Base-by-base conservation (phyloP, 371 early-diverging fungal species). In the Funneliformis caledonium region DNA sequence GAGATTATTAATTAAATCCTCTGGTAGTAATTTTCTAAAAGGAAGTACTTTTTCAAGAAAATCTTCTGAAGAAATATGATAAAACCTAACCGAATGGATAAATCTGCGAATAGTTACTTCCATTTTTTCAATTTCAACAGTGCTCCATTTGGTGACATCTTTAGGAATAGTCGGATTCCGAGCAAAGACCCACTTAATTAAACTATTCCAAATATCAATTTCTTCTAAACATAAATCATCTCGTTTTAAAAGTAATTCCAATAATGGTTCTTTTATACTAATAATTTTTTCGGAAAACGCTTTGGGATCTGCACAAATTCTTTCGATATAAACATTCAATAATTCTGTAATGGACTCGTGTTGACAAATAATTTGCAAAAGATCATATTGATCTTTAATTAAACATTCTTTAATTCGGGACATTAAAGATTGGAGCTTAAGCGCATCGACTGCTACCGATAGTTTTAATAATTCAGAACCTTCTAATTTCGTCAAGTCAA, bases 151-250 rank as follows among this genome's bases (percentile, higher is more conserved):
- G 16, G 43, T 43, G 7, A 72, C 48, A 72, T 72, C 76, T 11
- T n/a, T 64, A 42, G 61, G n/a, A 4, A 76, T 16, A 31, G 19
- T 14, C 31, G 64, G 10, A 76, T 76, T 76, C 52, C 52, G 74
- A 19, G 43, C 76, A 11, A 76, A 47, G 0, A 64, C 76, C 76
- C 76, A 76, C 45, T 76, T 47, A n/a, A 64, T 12, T 5, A 76
- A 22, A 47, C 45, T 61, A 42, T 76, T 64, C 76, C 76, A 76
- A 6, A 76, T 64, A 19, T 26, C 76, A 11, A 76, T 42, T 76
- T 76, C 76, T 43, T 76, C 76, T 60, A 75, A 31, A 43, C 43
- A 31, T 14, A 75, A 37, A 75, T 75, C 76, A 60, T 45, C 43
- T 16, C 76, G 76, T 43, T 75, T 60, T 1, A 75, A 19, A 10